Base-by-base conservation (phyloP, 208 protist species). In the Leishmania lainsoni region DNA sequence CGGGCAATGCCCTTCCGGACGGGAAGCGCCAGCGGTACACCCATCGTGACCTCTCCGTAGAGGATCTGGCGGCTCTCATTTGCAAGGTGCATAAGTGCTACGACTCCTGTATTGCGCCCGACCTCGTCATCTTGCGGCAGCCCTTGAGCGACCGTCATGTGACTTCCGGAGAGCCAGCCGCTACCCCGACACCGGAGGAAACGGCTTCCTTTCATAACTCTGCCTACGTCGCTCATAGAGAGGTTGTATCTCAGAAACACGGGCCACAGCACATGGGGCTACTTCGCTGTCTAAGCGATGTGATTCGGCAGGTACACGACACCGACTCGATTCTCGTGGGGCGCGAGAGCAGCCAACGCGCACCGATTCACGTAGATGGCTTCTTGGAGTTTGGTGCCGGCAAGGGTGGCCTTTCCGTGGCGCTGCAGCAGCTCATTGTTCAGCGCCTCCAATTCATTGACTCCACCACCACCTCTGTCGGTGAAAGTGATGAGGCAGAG, bases 331-430 rank as follows among this genome's bases (percentile, higher is more conserved):
- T 82, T 35, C 39, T 78, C 5, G 63, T 54, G 16, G 72, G 61
- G 5, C 74, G 69, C 54, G 26, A 48, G 42, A 35, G 73, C 45
- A 17, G 75, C 52, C 20, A 39, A 14, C 20, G 29, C 45, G n/a
- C 59, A 39, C 63, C 76, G 29, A 61, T 83, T 48, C 49, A 75
- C 48, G 52, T 93, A 10, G 74, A 83, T 45, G 92, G 88, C 9
- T 93, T 94, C 71, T 14, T 96, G 29, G 93, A 96, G 81, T 85
- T 94, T 26, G 93, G 93, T 29, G 93, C 93, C 20, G 93, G 93
- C 49, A 96, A 96, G 74, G 93, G 90, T 3, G 90, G 93, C 20
- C 90, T 96, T 54, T 87, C 89, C 17, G 80, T 93, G 14, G 89
- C 93, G 58, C 72, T 96, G 76, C 91, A 92, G 78, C 81, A 90